Base-by-base conservation (phyloP, 2,329 filamentous ascomycete genomes). In the Metarhizium guizhouense region DNA sequence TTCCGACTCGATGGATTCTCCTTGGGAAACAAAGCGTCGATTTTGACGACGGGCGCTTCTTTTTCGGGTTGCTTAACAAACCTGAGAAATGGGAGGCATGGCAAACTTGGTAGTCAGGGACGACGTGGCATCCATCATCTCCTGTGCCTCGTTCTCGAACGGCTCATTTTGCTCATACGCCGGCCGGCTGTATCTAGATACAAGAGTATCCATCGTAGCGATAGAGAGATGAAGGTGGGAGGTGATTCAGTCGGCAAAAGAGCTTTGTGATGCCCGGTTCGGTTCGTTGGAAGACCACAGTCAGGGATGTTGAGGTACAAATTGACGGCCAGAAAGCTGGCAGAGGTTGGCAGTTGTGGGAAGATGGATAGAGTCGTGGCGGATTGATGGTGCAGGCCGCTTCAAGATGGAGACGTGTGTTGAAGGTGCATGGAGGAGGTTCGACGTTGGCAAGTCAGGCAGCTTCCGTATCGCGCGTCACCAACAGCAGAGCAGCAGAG, bases 61-160 rank as follows among this genome's bases (percentile, higher is more conserved):
- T 25, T 4, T 29, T 18, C 10, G 29, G 18, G 20, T 13, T 4
- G 18, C 14, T 32, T 29, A 20, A 54, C 57, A 49, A 34, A 95
- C 91, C 74, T 95, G 88, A 65, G 90, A 86, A 72, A 97, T 84
- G 54, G 94, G 93, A 56, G 94, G 94, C 74, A 99, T 87, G 66
- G 90, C 89, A 75, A 99, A 99, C 75, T 92, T 95, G 71, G 96
- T 84, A 54, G 90, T 93, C 64, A 96, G 80, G 64, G 85, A 84
- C 67, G 90, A 87, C 62, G 84, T 77, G 64, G 83, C 79, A 68
- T 90, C 84, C 68, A 88, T 79, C 65, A 87, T 76, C 67, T 92
- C 86, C 71, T 89, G 81, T 68, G 90, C 81, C 64, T 91, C 82
- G 65, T 87, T 81, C 54, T 81, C 78, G 68, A 86, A 84, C 65